Evolutionary conservation across 2,329 filamentous ascomycete genomes (phyloP).

Genomic region (Cercospora sojina): DNA sequence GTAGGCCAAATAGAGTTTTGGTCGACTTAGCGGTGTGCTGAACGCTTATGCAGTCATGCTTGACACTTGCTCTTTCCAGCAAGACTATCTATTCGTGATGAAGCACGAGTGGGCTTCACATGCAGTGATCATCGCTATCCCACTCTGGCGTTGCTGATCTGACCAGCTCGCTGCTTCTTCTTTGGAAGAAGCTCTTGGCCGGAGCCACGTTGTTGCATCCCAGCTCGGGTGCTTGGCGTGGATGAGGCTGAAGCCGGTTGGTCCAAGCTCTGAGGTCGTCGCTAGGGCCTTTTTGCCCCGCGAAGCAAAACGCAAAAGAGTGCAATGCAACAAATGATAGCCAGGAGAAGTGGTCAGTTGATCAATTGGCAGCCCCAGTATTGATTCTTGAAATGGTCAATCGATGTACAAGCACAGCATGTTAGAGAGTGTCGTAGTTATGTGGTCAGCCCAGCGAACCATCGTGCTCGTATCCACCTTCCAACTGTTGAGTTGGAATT

Average conservation of each 20-base stretch:
- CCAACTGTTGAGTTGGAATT: conserved; percentile 3
- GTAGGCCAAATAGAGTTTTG: conserved; percentile 14
- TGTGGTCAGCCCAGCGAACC: not conserved
- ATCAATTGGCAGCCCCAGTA: not conserved
- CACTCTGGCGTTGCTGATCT: not conserved
- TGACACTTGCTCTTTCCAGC: not conserved
- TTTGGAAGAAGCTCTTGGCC: not conserved
- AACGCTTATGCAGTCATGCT: conserved; percentile 17
- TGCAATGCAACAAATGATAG: not conserved
- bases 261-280: not conserved
- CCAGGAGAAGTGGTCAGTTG: not conserved
- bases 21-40: conserved; percentile 14
- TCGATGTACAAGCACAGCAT: not conserved
- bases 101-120: not conserved
- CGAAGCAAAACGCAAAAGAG: conserved; percentile 1
- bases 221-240: not conserved
- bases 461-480: not conserved
- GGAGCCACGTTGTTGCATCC: not conserved
- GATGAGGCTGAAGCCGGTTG: not conserved
- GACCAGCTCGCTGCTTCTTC: not conserved
- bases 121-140: conserved; percentile 1
- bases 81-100: not conserved
- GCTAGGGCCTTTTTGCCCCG: not conserved
- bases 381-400: not conserved
- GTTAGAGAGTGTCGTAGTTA: not conserved